Evolutionary conservation across 371 early-diverging fungal species (phyloP), one percentile per base, ranked within the genome.

Genomic region (Mucor racemosus): DNA sequence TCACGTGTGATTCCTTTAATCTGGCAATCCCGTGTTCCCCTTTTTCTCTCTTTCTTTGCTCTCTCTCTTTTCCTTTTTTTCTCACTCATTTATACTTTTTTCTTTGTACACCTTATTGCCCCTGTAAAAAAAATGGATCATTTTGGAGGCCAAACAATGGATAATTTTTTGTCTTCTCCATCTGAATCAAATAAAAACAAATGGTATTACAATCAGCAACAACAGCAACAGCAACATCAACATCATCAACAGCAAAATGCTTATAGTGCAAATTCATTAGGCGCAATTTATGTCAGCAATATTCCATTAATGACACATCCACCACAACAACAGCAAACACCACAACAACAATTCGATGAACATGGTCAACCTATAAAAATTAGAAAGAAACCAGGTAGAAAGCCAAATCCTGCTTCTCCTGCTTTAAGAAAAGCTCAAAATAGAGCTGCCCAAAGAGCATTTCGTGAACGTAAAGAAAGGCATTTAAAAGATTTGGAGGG

Each of bases 391-490:
- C 92, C 94, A 0, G 95, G 95, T 9, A 72, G 94, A 38, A 94
- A 93, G 74, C 92, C 92, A 5, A 88, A 86, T 46, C 88, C 86
- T 14, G 84, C 86, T 4, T 88, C 86, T 3, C 86, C 86, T 11
- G 86, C 86, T 8, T 79, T 90, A 55, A 87, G 92, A 41, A 92
- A 91, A 58, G 92, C 90, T 5, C 92, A 92, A 71, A 92, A 92
- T 72, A 72, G 92, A 40, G 92, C 91, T 8, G 92, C 92, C 0
- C 92, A 92, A 68, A 75, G 92, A 3, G 92, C 92, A 1, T 92
- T 92, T 67, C 81, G 92, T 17, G 91, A 92, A 71, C 87, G 92
- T 53, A 91, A 91, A 73, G 90, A 92, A 69, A 72, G 83, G n/a
- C 89, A 92, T 58, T 68, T 91, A 14, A 74, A 81, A 34, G 81